Evolutionary conservation across 148 eudicot genomes (phyloP).

Genomic region (Camellia lanceoleosa): DNA sequence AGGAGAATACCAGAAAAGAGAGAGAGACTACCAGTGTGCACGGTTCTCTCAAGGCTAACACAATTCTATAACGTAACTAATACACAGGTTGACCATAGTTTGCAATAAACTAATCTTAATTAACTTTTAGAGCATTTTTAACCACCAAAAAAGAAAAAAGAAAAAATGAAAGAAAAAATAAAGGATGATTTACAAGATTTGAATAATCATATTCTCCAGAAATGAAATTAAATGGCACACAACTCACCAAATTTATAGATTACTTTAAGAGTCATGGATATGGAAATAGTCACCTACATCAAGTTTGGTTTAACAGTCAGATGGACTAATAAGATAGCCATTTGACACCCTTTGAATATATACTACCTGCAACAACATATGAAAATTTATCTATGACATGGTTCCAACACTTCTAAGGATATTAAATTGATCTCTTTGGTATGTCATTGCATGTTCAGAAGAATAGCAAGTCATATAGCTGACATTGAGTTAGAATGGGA

Average conservation of each 20-base stretch:
- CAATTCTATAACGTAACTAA: no score
- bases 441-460: background rate
- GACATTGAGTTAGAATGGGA: background rate
- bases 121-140: no score
- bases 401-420: background rate
- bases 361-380: background rate
- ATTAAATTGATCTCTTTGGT: background rate
- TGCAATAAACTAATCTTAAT: no score
- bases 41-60: no score
- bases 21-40: no score
- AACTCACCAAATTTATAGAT: background rate
- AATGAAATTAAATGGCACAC: background rate
- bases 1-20: no score
- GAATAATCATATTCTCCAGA: background rate
- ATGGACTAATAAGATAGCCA: conserved; percentile 1
- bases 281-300: background rate
- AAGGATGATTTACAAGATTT: background rate
- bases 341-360: background rate
- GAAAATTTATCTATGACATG: background rate
- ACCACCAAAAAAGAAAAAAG: no score
- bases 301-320: background rate
- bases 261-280: background rate
- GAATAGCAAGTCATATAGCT: background rate
- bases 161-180: no score
- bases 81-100: no score